Conservation (phyloP, 805 yeast genomes). For the Cyberlindnera maritima region DNA sequence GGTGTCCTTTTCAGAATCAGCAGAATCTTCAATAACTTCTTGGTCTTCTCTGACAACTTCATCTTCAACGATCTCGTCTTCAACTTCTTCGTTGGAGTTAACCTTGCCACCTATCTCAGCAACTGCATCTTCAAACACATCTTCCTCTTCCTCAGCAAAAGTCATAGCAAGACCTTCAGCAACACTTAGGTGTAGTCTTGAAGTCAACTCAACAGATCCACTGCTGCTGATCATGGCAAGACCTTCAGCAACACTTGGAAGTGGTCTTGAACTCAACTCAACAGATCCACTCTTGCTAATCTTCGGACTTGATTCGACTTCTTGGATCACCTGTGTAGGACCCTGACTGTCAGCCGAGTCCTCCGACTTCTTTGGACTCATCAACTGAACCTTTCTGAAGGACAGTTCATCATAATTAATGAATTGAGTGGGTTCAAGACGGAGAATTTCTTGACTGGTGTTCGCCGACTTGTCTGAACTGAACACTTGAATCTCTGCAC, state of each 20-base stretch:
- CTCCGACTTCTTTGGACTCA: neutral
- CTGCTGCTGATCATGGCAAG: no score
- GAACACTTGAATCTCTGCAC: neutral
- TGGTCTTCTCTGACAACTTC: neutral
- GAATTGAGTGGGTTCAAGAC: neutral
- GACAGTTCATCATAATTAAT: neutral
- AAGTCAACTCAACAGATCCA: no score
- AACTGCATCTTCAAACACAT: no score
- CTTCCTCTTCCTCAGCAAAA: neutral
- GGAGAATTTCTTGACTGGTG: neutral
- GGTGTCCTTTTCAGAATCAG: neutral
- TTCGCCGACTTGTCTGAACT: neutral
- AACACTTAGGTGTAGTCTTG: no score
- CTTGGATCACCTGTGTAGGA: neutral
- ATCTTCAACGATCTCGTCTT: neutral
- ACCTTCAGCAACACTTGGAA: neutral
- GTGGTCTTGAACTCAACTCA: neutral
- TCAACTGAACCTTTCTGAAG: neutral
- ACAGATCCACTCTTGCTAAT: neutral
- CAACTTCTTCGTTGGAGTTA: neutral
- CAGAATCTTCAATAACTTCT: neutral
- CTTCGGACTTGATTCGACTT: neutral
- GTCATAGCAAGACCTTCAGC: neutral
- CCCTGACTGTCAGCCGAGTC: neutral
- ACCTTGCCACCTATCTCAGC: no score